Percentiles rank a stretch among this genome's conserved stretches.
Conservation (phyloP, 495 filamentous ascomycete genomes). For the Aspergillus nanangensis region DNA sequence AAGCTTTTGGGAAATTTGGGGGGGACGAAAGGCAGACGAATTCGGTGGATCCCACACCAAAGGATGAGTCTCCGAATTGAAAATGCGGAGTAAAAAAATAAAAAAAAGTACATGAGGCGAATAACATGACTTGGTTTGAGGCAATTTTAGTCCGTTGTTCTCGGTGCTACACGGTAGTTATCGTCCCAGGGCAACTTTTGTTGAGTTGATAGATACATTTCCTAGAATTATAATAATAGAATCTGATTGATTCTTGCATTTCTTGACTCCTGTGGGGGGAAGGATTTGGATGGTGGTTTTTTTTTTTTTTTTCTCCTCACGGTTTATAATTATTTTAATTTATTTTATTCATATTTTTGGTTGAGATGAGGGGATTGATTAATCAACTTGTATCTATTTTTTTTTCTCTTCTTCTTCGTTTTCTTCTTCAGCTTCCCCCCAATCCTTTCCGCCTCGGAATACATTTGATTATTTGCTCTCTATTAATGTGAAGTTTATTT, state of each 20-base stretch:
- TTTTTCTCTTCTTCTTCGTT: too few relatives aligned
- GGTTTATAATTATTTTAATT: too few relatives aligned
- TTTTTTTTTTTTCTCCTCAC: not conserved
- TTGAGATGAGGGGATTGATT: not conserved
- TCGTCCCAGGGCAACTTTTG: not conserved
- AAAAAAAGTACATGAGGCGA: constrained; percentile 1
- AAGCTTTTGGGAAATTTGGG: constrained; percentile 30
- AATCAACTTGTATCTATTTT: not conserved
- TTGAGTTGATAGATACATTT: too few relatives aligned
- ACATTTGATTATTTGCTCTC: too few relatives aligned
- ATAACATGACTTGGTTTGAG: not conserved
- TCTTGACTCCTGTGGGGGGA: not conserved
- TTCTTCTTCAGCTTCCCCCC: not conserved
- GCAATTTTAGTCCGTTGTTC: not conserved
- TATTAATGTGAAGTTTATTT: too few relatives aligned
- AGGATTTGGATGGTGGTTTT: not conserved
- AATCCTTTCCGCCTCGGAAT: not conserved
- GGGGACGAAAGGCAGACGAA: constrained; percentile 9
- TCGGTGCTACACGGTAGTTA: not conserved
- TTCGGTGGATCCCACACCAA: constrained; percentile 2
- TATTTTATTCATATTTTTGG: constrained; percentile 1
- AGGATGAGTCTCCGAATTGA: not conserved
- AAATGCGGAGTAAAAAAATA: constrained; percentile 5
- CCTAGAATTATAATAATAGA: too few relatives aligned
- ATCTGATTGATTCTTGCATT: too few relatives aligned